phyloP scores from a whole-genome alignment of 208 protist species.

The Crithidia expoeki region DNA sequence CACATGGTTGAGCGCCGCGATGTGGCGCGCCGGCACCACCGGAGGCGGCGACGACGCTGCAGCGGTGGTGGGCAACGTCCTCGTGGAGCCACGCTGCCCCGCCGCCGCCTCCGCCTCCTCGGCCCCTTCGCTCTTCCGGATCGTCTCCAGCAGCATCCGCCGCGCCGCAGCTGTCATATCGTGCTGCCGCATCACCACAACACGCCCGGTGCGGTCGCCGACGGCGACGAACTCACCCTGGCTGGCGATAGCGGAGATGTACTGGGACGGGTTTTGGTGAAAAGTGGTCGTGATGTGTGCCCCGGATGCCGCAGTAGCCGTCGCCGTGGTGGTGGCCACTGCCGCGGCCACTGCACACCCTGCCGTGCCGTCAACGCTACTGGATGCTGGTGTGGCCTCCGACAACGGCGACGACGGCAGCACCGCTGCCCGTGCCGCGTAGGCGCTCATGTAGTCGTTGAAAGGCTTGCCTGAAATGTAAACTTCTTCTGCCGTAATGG shows the following conservation, averaged over 20 bases:
- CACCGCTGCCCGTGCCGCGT: constrained; percentile 10
- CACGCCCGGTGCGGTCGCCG: constrained; percentile 74
- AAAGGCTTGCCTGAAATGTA: constrained; percentile 54
- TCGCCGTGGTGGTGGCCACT: constrained; percentile 1
- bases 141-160: constrained; percentile 27
- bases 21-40: neutral
- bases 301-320: constrained; percentile 12
- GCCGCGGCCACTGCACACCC: neutral
- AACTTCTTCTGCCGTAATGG: constrained; percentile 39
- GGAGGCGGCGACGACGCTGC: neutral
- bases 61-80: no score
- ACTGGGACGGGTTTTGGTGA: constrained; percentile 56
- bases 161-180: constrained; percentile 35
- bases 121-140: constrained; percentile 25
- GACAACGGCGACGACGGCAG: neutral
- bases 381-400: neutral
- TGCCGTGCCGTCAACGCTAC: neutral
- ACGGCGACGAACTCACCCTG: constrained; percentile 76
- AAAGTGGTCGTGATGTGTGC: constrained; percentile 34
- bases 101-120: constrained; percentile 21
- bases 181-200: constrained; percentile 71
- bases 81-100: neutral
- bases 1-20: constrained; percentile 24
- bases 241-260: constrained; percentile 71
- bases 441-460: constrained; percentile 36